phyloP scores from a whole-genome alignment of 2,329 filamentous ascomycete species.

The Fusarium citri region DNA sequence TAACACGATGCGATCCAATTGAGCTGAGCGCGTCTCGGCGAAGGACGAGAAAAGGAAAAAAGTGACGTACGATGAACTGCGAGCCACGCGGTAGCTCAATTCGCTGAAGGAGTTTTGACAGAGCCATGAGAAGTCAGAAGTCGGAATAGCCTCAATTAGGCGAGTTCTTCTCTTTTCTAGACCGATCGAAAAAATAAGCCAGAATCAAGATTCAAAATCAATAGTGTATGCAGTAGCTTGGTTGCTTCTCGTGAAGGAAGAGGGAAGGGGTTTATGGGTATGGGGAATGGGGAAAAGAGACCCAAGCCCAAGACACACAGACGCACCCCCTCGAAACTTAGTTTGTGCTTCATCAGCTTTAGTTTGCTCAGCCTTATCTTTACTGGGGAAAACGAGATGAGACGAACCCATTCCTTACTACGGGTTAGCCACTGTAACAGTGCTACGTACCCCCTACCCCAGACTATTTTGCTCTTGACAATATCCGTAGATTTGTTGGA shows the following conservation, averaged over 20 bases:
- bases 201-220: neutral
- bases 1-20: neutral
- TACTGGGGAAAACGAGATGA: neutral
- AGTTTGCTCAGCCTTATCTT: conserved; percentile 9
- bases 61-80: conserved; percentile 48
- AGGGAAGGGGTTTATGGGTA: neutral
- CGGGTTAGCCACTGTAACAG: neutral
- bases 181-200: neutral
- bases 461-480: neutral
- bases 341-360: neutral
- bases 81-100: conserved; percentile 49
- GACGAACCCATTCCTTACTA: neutral
- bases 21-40: neutral
- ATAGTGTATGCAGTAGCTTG: conserved; percentile 19
- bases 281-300: neutral
- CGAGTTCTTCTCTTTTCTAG: neutral
- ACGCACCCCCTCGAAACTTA: conserved; percentile 1
- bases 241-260: neutral
- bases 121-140: conserved; percentile 39
- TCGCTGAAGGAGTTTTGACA: conserved; percentile 42
- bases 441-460: conserved; percentile 1
- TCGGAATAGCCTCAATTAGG: conserved; percentile 22
- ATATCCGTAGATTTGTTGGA: neutral
- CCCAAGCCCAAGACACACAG: neutral
- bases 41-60: too few species aligned